Evolutionary conservation across 23 red algal genomes (phyloP).

Genomic region (Gracilaria domingensis): DNA sequence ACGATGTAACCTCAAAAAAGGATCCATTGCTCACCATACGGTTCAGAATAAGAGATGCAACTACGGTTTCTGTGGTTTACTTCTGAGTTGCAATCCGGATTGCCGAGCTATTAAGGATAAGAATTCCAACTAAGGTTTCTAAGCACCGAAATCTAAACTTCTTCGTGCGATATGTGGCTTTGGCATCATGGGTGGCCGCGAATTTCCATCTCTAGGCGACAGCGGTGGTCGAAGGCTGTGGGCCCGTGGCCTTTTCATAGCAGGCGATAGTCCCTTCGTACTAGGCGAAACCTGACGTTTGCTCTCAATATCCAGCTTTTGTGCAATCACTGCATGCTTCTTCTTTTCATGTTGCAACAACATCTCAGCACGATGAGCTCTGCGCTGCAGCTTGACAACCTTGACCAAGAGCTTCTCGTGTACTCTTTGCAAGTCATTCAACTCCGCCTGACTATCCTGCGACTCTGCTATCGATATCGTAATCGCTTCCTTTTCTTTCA

Average conservation of each 20-base stretch:
- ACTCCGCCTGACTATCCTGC: neutral
- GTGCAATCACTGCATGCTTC: conserved; percentile 1
- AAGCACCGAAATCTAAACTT: conserved; percentile 14
- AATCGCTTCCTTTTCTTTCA: neutral
- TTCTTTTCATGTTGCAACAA: conserved; percentile 17
- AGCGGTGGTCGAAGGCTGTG: conserved; percentile 26
- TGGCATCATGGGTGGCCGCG: conserved; percentile 19
- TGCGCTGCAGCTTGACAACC: conserved; percentile 3
- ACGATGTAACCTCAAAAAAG: too few relatives aligned
- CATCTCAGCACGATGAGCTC: conserved; percentile 6
- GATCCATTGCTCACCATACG: too few relatives aligned
- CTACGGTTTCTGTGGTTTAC: neutral
- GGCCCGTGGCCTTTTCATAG: conserved; percentile 22
- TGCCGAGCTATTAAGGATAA: neutral
- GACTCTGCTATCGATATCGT: neutral
- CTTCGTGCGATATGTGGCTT: conserved; percentile 12
- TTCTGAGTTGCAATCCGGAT: neutral
- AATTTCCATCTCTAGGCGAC: conserved; percentile 27
- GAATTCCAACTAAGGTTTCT: neutral
- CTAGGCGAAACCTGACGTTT: conserved; percentile 45
- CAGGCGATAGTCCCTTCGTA: conserved; percentile 40
- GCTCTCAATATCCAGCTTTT: conserved; percentile 10
- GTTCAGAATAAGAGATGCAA: too few relatives aligned
- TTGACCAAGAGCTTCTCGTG: conserved; percentile 4
- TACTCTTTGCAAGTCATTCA: conserved; percentile 18